Evolutionary conservation across 129 eudicot genomes (phyloP), one percentile per base, ranked within the genome.

Genomic region (Ambrosia trifida): DNA sequence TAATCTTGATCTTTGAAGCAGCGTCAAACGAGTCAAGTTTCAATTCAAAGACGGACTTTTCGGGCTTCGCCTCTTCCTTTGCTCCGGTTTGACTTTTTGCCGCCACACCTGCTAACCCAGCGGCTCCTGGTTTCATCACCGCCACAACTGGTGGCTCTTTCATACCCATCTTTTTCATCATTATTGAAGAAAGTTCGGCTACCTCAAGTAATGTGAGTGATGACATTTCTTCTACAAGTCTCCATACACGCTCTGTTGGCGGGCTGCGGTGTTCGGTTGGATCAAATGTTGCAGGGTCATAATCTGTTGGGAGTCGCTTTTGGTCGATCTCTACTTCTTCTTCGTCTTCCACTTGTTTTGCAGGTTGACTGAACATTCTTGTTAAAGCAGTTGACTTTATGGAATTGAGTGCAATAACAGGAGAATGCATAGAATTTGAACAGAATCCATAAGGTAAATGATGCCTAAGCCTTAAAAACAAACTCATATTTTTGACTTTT

Each of bases 241-340:
- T 85, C 89, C 96, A 89, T 4, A 94, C 96, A 35, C 96, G 85
- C 13, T 87, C 97, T 0, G 92, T 79, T 16, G 98, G 98, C 18
- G 98, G 98, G 72, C 98, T 93, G 9, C 96, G 90, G 65, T 93
- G 95, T 66, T 82, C 81, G 2, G 96, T 76, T 24, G 95, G 96
- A 78, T 93, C 95, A 67, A 93, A 89, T 45, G 86, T 89, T 28
- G 84, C 79, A 11, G 98, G 96, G 53, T 93, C 93, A 30, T 93
- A 93, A 82, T 94, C 98, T 46, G 96, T 81, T 51, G 98, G 98
- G 11, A 94, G 92, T 70, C 89, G 76, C 69, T 85, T 84, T 69
- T 88, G 97, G 70, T 93, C 96, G 56, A 87, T 80, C 79, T 93
- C 96, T 24, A 89, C 72, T 71, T 90, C 97, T 56, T 86, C 91